phyloP scores from a whole-genome alignment of 2,329 filamentous ascomycete genomes.

The Plenodomus biglobosus region DNA sequence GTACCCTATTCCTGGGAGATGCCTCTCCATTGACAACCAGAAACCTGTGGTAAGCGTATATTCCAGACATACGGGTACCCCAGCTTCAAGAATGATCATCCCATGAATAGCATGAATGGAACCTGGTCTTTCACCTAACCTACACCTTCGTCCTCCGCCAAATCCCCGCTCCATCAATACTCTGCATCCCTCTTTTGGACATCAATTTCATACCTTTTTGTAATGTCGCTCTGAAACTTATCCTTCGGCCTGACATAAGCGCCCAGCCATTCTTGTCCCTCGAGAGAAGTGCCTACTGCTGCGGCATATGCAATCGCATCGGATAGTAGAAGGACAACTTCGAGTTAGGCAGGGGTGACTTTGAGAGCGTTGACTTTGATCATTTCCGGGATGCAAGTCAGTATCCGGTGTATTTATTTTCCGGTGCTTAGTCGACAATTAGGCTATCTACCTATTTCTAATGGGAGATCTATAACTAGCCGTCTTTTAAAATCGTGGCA shows the following conservation, averaged over 20 bases:
- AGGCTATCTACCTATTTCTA: slow-evolving; percentile 37
- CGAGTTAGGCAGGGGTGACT: slow-evolving; percentile 47
- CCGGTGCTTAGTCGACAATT: not conserved
- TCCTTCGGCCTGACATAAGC: slow-evolving; percentile 57
- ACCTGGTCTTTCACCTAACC: too few species aligned
- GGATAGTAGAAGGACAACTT: slow-evolving; percentile 55
- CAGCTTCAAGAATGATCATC: too few species aligned
- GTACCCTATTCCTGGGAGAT: too few species aligned
- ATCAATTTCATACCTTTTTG: slow-evolving; percentile 31
- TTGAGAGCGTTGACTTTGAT: slow-evolving; percentile 49
- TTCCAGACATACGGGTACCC: too few species aligned
- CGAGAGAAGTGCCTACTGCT: slow-evolving; percentile 56
- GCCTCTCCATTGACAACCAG: too few species aligned
- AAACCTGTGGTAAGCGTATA: too few species aligned
- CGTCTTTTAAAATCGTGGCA: slow-evolving; percentile 37
- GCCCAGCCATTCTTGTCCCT: slow-evolving; percentile 55
- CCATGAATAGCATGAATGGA: too few species aligned
- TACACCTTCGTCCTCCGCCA: not conserved
- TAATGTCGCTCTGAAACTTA: slow-evolving; percentile 43
- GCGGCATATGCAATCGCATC: slow-evolving; percentile 58
- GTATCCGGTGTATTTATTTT: not conserved
- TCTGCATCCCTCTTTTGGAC: slow-evolving; percentile 53
- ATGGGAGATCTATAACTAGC: slow-evolving; percentile 43
- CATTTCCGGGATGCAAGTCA: slow-evolving; percentile 30
- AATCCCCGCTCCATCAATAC: slow-evolving; percentile 12